Base-by-base conservation (phyloP, 2,329 filamentous ascomycete genomes). In the Verticillium nubilum region DNA sequence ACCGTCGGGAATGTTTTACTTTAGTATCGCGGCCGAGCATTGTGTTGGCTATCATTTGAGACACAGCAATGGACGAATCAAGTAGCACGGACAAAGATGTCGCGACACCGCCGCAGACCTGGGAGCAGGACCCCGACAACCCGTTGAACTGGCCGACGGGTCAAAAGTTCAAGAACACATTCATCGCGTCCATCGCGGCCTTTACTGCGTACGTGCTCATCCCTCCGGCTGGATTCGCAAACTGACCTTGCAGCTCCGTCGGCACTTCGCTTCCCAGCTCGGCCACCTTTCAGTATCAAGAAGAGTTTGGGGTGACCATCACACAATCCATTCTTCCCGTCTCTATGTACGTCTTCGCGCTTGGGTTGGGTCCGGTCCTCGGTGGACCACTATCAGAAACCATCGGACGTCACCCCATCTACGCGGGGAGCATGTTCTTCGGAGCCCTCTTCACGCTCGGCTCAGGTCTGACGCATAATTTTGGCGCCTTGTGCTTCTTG, bases 301-400 rank as follows among this genome's bases (percentile, higher is more conserved):
- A 67, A 0, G 75, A 82, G 6, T 89, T 89, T 67, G 64, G 76
- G 52, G 76, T 87, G 13, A 78, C 76, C 15, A 76, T 77, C 55
- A 86, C 83, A 1, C 76, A 78, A 7, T 81, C 86, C 0, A 73
- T 89, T n/a, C 71, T 88, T 0, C 81, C 82, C 0, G 69, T 89
- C 0, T 80, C 86, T 0, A 68, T 86, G 5, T 89, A 86, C 68
- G 80, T 85, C 5, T 70, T 87, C 10, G 86, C 85, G 0, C 76
- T 89, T 0, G 83, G 75, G 3, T 73, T 87, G 17, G 86, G 86
- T 0, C 86, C 86, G 6, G 72, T 87, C 56, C 62, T 86, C 15
- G 82, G 81, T 10, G 84, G 85, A 0, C 86, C 85, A 0, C 66
- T 87, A 0, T 85, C 81, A 55, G 86, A 89, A 67, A 80, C 76